Evolutionary conservation across 768 basidiomycete genomes (phyloP), one percentile per base, ranked within the genome.

Genomic region (Leccinum variicolor): DNA sequence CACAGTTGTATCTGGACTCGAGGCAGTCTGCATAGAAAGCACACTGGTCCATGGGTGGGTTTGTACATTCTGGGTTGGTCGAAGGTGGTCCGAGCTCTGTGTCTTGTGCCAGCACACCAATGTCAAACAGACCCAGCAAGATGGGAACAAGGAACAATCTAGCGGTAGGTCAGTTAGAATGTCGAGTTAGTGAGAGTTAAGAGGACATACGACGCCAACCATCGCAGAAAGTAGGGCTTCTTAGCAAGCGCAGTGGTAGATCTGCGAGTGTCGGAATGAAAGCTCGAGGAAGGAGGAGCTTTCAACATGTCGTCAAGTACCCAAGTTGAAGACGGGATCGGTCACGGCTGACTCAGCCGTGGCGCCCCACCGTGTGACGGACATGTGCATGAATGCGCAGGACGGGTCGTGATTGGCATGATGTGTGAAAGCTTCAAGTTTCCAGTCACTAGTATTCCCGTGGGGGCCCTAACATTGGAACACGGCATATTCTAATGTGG

Each of bases 41-140:
- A 62, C 80, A 81, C 14, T 69, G 73, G 54, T 75, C 73, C 48
- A 62, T 66, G 2, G 71, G 73, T 4, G 80, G 78, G 51, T 60
- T 54, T 5, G 60, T 25, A 33, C 71, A 73, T 33, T 10, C 36
- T n/a, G 8, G 17, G 9, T 39, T 39, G 36, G 36, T 39, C 36
- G 36, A 39, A 39, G 36, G 36, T n/a, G 36, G 36, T n/a, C 36
- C 17, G 0, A 39, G 4, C 17, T 39, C 8, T 14, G 36, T 2
- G 36, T 4, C 36, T 14, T 39, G 36, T 39, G 17, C 36, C 36
- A n/a, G 17, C 8, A 3, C 36, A 39, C 36, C 17, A 39, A n/a
- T 7, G 36, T n/a, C 36, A 39, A 39, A 17, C 2, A 39, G 17
- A 39, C 36, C 8, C 17, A 39, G 36, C 9, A 39, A 39, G 14